Evolutionary conservation across 1,284 basidiomycete genomes (phyloP).

Genomic region (Cutaneotrichosporon sp.): DNA sequence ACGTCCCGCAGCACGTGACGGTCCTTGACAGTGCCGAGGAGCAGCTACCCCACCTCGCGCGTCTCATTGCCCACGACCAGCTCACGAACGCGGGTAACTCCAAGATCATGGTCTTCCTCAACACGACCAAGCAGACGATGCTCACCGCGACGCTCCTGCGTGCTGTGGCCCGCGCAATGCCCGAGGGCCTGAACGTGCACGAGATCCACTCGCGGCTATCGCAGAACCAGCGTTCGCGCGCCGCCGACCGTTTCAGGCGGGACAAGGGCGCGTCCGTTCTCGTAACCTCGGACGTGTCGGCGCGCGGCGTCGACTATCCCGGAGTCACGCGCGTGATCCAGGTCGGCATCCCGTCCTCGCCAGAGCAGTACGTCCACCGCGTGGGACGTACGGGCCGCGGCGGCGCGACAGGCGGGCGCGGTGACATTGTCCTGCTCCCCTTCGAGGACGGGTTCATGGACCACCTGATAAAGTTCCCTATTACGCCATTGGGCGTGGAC

Average conservation of each 20-base stretch:
- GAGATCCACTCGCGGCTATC: constrained; percentile 82
- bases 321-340: constrained; percentile 91
- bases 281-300: constrained; percentile 84
- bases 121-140: constrained; percentile 82
- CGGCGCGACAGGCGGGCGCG: constrained; percentile 61
- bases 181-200: constrained; percentile 56
- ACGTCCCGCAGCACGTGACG: constrained; percentile 80
- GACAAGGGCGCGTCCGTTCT: constrained; percentile 63
- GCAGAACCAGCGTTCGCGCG: constrained; percentile 61
- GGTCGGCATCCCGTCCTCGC: constrained; percentile 67
- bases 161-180: constrained; percentile 54
- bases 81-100: constrained; percentile 63
- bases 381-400: constrained; percentile 87
- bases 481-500: constrained; percentile 39
- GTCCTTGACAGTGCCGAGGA: constrained; percentile 62
- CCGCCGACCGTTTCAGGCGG: constrained; percentile 63
- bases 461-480: constrained; percentile 43
- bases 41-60: constrained; percentile 73
- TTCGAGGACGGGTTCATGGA: constrained; percentile 78
- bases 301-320: constrained; percentile 84
- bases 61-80: constrained; percentile 85
- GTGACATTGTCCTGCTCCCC: constrained; percentile 78
- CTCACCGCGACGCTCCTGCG: constrained; percentile 64
- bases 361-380: constrained; percentile 84
- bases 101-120: constrained; percentile 83